phyloP scores from a whole-genome alignment of 2,329 filamentous ascomycete genomes.

The Calonectria pteridis region DNA sequence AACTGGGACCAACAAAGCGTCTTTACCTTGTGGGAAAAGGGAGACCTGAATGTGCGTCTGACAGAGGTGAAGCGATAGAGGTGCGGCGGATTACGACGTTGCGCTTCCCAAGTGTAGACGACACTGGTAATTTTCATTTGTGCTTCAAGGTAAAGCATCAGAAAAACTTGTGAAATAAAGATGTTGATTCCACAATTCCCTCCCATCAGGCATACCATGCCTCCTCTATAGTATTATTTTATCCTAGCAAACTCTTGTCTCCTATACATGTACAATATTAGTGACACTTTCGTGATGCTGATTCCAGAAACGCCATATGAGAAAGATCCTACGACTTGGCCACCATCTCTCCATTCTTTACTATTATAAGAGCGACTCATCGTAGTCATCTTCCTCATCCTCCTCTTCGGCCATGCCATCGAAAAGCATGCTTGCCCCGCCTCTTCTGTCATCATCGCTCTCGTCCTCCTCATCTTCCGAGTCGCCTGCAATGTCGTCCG shows the following conservation, averaged over 20 bases:
- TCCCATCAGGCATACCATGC: not conserved
- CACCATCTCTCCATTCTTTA: not conserved
- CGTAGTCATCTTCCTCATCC: slow-evolving; percentile 37
- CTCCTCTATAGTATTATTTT: not conserved
- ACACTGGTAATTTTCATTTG: not conserved
- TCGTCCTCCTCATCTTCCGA: slow-evolving; percentile 31
- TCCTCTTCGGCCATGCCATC: slow-evolving; percentile 51
- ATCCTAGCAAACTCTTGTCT: not conserved
- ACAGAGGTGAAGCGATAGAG: not conserved
- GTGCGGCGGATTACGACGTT: not conserved
- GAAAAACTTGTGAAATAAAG: not conserved
- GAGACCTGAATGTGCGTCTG: not conserved
- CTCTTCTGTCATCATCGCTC: slow-evolving; percentile 37
- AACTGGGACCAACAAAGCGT: not conserved
- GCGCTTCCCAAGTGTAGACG: not conserved
- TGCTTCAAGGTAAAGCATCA: too few species aligned
- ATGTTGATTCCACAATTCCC: not conserved
- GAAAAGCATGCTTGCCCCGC: slow-evolving; percentile 41
- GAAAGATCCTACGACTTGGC: not conserved
- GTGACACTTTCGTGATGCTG: not conserved
- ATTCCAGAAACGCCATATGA: too few species aligned
- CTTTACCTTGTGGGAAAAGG: not conserved
- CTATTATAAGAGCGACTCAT: slow-evolving; percentile 7
- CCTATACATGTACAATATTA: not conserved
- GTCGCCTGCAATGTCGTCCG: slow-evolving; percentile 23